Percentiles rank a stretch among this genome's conserved stretches.
Conservation (phyloP, 192 early-diverging fungal genomes). For the Gamsiella multidivaricata region DNA sequence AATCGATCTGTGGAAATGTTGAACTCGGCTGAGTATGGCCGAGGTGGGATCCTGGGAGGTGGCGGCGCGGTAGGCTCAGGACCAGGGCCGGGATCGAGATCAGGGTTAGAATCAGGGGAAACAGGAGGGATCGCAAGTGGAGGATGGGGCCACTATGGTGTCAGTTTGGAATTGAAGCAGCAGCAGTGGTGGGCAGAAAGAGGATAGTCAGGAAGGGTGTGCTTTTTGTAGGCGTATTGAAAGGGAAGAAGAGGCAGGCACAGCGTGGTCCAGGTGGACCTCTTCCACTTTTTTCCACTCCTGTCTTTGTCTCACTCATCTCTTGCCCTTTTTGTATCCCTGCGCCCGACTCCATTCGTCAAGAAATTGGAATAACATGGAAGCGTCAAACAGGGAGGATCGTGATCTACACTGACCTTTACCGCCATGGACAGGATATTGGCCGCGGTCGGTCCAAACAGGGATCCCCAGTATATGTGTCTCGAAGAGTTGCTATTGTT, state of each 20-base stretch:
- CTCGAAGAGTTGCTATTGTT: neutral
- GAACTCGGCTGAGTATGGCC: constrained; percentile 1
- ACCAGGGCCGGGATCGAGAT: too few species aligned
- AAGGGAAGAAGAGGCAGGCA: neutral
- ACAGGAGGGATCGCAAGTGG: neutral
- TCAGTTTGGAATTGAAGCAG: neutral
- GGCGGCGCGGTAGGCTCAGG: too few species aligned
- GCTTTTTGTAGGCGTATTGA: too few species aligned
- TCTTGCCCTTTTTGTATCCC: neutral
- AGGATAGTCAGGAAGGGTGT: neutral
- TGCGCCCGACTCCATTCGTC: neutral
- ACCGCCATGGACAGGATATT: constrained; percentile 4
- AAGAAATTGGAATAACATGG: constrained; percentile 12
- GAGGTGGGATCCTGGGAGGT: neutral
- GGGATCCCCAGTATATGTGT: too few species aligned
- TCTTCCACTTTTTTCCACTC: neutral
- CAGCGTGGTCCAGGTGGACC: neutral
- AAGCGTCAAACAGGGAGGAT: neutral
- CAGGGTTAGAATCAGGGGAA: too few species aligned
- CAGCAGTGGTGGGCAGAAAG: neutral
- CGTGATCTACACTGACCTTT: constrained; percentile 20
- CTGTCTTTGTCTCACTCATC: neutral
- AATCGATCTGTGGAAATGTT: neutral
- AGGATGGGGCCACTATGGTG: constrained; percentile 1
- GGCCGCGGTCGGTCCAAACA: constrained; percentile 1